Evolutionary conservation across 306 rosid species (phyloP).

Genomic region (Citrullus colocynthis): DNA sequence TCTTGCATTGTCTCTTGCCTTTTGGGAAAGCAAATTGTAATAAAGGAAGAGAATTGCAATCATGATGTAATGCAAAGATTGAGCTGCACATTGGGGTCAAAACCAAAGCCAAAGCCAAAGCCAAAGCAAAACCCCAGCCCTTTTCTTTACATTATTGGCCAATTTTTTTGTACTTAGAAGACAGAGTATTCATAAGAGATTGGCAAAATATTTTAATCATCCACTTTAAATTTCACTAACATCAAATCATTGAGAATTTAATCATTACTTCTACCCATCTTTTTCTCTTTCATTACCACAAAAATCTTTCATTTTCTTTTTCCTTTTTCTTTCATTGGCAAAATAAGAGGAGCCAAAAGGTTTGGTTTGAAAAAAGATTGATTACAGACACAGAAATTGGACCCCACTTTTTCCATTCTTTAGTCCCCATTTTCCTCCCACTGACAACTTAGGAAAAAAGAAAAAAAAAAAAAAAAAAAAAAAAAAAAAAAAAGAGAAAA

Average conservation of each 20-base stretch:
- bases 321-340: neutral
- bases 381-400: conserved; percentile 5
- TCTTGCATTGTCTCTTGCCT: neutral
- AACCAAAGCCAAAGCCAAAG: neutral
- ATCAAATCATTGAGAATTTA: conserved; percentile 7
- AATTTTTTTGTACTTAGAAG: neutral
- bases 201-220: neutral
- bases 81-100: neutral
- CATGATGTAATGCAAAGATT: neutral
- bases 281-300: neutral
- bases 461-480: neutral
- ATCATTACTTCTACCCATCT: neutral
- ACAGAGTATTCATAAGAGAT: too few relatives aligned
- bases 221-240: neutral
- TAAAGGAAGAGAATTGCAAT: neutral
- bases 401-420: neutral
- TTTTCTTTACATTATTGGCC: neutral
- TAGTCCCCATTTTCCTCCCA: neutral
- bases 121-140: neutral
- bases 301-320: neutral
- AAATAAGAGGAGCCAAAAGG: conserved; percentile 1
- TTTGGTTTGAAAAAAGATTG: neutral
- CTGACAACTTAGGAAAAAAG: neutral
- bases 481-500: neutral
- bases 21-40: neutral